These are phyloP conservation scores for Macrophomina tecta DNA, from an alignment of 2,329 filamentous ascomycete species.

Conservation along the genomic window DNA sequence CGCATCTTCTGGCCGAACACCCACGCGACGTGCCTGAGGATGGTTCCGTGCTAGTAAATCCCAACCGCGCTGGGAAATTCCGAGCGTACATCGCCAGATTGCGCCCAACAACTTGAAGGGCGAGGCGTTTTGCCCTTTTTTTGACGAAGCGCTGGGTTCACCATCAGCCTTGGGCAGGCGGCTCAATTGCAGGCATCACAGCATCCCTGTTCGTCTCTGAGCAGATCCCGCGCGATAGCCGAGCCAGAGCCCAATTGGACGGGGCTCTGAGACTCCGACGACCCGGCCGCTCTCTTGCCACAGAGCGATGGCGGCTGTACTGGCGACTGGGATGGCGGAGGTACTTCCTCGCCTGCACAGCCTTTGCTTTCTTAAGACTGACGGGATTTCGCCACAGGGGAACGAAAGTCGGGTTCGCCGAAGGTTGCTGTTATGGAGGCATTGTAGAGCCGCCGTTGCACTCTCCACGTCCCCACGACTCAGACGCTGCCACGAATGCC, in stretches of 20 bases:
- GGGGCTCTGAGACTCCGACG: not conserved
- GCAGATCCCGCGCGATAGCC: constrained; percentile 19
- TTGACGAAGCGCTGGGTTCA: not conserved
- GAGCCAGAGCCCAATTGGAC: constrained; percentile 1
- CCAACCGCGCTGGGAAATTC: not conserved
- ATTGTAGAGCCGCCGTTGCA: not conserved
- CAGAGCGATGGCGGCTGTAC: not conserved
- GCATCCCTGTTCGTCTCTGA: constrained; percentile 4
- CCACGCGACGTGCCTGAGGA: not conserved
- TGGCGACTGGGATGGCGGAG: not conserved
- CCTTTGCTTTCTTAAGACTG: not conserved
- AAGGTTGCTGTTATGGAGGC: not conserved
- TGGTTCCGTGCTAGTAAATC: not conserved
- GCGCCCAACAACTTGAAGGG: not conserved
- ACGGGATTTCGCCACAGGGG: not conserved
- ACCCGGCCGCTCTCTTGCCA: no score
- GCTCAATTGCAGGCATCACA: not conserved
- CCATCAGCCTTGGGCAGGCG: not conserved
- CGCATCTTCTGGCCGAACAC: not conserved
- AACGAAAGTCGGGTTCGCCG: not conserved
- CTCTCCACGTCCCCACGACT: not conserved
- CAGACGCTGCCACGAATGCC: not conserved
- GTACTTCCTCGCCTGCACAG: not conserved
- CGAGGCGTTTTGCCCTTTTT: not conserved
- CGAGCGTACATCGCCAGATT: not conserved